Evolutionary conservation across 768 basidiomycete species (phyloP).

Genomic region (Mycena epipterygia): DNA sequence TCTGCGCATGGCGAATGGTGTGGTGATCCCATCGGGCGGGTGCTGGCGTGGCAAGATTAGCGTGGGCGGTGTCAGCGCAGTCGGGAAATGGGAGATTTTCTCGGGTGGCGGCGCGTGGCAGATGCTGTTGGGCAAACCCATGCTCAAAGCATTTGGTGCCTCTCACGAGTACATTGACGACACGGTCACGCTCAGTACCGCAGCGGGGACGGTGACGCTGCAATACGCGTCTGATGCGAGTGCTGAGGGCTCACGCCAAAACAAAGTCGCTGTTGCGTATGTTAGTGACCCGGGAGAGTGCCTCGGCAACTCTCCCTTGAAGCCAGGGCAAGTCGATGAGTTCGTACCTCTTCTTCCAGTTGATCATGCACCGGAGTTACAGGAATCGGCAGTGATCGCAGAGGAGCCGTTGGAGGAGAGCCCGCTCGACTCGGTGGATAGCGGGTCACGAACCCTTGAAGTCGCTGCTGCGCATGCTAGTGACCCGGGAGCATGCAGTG

Average conservation of each 20-base stretch:
- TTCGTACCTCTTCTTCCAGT: neutral
- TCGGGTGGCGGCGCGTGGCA: constrained; percentile 33
- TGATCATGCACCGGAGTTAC: constrained; percentile 7
- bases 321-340: constrained; percentile 16
- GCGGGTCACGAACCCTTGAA: constrained; percentile 12
- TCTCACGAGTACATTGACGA: constrained; percentile 28
- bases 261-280: constrained; percentile 24
- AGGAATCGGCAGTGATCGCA: neutral
- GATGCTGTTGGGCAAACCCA: constrained; percentile 34
- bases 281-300: constrained; percentile 30
- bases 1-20: constrained; percentile 50
- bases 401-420: neutral
- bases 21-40: constrained; percentile 35
- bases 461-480: constrained; percentile 16
- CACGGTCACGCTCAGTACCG: constrained; percentile 11
- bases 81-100: constrained; percentile 38
- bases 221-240: neutral
- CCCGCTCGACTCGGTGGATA: neutral
- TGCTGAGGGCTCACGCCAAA: constrained; percentile 23
- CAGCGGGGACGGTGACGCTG: neutral
- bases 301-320: constrained; percentile 25
- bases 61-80: constrained; percentile 19
- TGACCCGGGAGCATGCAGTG: constrained; percentile 15
- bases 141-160: constrained; percentile 26
- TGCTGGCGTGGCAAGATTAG: constrained; percentile 38